Conservation (phyloP, 805 yeast genomes). For the Scheffersomyces amazonensis region DNA sequence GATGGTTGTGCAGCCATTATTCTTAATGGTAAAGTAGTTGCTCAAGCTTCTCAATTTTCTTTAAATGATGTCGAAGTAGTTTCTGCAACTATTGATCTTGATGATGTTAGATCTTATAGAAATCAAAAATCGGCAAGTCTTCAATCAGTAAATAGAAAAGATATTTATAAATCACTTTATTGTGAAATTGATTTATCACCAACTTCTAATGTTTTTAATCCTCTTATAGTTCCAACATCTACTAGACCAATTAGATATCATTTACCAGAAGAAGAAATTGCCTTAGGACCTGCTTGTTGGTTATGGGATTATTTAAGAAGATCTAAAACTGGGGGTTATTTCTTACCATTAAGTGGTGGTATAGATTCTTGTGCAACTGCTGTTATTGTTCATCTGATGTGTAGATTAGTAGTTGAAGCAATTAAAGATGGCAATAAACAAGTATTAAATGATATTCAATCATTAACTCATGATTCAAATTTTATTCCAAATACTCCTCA, state of each 20-base stretch:
- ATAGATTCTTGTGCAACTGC: conserved; percentile 98
- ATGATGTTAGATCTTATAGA: conserved; percentile 84
- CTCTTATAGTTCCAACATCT: conserved; percentile 56
- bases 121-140: conserved; percentile 71
- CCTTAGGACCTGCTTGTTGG: conserved; percentile 99
- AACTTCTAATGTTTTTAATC: conserved; percentile 54
- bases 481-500: conserved; percentile 75
- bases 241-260: conserved; percentile 57
- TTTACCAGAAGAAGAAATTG: conserved; percentile 92
- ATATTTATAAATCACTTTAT: conserved; percentile 54
- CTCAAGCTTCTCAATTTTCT: conserved; percentile 91
- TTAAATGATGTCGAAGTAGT: conserved; percentile 90
- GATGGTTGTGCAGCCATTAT: conserved; percentile 97
- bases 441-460: conserved; percentile 74
- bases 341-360: conserved; percentile 94
- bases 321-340: conserved; percentile 86
- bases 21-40: conserved; percentile 86
- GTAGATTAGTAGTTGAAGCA: conserved; percentile 76
- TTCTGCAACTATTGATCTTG: conserved; percentile 91
- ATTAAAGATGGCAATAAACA: conserved; percentile 55
- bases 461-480: conserved; percentile 53
- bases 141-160: conserved; percentile 52
- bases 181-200: conserved; percentile 70
- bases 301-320: conserved; percentile 96
- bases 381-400: conserved; percentile 91